These are phyloP conservation scores for Zychaea mexicana DNA, from an alignment of 371 early-diverging fungal species.

Conservation along the genomic window DNA sequence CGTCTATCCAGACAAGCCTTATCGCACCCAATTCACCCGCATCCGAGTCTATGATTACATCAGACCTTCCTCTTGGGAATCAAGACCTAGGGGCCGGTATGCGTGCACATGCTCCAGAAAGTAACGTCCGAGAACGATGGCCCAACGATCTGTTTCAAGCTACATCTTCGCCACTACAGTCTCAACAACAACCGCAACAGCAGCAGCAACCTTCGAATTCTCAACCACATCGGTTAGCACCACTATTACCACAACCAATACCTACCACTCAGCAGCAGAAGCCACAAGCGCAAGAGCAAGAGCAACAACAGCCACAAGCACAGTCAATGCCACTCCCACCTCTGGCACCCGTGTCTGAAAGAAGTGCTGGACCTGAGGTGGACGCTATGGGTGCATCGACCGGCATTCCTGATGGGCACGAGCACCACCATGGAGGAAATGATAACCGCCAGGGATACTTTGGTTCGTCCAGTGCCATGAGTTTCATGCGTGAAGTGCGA, in stretches of 20 bases:
- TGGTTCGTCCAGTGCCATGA: slow-evolving; percentile 29
- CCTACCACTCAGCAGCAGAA: neutral
- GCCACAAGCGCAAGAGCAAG: no score
- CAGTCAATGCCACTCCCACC: neutral
- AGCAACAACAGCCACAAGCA: neutral
- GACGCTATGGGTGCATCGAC: slow-evolving; percentile 30
- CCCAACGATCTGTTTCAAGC: neutral
- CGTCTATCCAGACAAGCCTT: neutral
- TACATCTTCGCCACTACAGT: neutral
- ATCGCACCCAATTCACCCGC: neutral
- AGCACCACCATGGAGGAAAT: slow-evolving; percentile 4
- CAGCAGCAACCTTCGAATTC: neutral
- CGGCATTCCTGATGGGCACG: slow-evolving; percentile 14
- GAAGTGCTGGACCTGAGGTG: slow-evolving; percentile 7
- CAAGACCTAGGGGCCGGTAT: neutral
- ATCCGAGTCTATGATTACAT: neutral
- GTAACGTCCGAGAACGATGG: slow-evolving; percentile 8
- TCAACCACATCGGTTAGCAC: neutral
- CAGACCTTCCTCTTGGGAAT: neutral
- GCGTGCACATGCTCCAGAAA: slow-evolving; percentile 5
- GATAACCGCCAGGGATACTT: slow-evolving; percentile 23
- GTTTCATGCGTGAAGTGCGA: slow-evolving; percentile 26
- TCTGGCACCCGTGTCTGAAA: neutral
- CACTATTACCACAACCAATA: neutral
- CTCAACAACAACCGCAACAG: neutral